Conservation (phyloP, 495 filamentous ascomycete genomes). For the Sordaria brevicollis region DNA sequence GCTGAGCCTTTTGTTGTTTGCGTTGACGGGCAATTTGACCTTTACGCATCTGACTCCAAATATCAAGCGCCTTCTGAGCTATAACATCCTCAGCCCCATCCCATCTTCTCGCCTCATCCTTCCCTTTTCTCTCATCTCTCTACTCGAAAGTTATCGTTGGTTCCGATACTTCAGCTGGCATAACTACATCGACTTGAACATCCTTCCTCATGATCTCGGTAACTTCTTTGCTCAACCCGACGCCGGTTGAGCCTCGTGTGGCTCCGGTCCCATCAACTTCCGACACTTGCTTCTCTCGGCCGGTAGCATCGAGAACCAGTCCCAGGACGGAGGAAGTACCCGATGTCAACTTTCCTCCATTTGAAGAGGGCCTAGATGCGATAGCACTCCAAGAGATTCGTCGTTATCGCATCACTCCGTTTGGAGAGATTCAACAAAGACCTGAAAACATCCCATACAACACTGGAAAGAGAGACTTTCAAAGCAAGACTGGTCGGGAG, state of each 20-base stretch:
- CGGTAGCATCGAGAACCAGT: conserved; percentile 11
- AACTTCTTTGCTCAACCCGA: conserved; percentile 52
- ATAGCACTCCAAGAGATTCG: conserved; percentile 43
- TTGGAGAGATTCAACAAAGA: conserved; percentile 57
- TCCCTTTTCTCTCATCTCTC: conserved; percentile 16
- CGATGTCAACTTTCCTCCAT: conserved; percentile 53
- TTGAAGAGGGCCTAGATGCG: conserved; percentile 46
- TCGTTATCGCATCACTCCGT: conserved; percentile 53
- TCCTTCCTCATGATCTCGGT: conserved; percentile 41
- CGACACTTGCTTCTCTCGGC: conserved; percentile 14
- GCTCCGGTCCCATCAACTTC: conserved; percentile 10
- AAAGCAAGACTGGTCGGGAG: conserved; percentile 72
- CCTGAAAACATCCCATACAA: conserved; percentile 82
- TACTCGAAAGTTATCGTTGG: conserved; percentile 8
- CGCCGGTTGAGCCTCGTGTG: conserved; percentile 25
- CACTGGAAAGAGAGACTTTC: conserved; percentile 83
- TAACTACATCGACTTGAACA: background rate
- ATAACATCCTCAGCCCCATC: conserved; percentile 14
- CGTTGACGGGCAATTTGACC: conserved; percentile 11
- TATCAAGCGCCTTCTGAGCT: conserved; percentile 27
- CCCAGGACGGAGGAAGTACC: conserved; percentile 42
- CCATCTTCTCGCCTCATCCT: conserved; percentile 7
- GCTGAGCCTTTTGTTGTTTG: conserved; percentile 22
- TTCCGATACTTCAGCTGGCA: background rate
- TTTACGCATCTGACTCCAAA: conserved; percentile 7